Conservation (phyloP, 2,329 filamentous ascomycete genomes). For the Fusarium coicis region DNA sequence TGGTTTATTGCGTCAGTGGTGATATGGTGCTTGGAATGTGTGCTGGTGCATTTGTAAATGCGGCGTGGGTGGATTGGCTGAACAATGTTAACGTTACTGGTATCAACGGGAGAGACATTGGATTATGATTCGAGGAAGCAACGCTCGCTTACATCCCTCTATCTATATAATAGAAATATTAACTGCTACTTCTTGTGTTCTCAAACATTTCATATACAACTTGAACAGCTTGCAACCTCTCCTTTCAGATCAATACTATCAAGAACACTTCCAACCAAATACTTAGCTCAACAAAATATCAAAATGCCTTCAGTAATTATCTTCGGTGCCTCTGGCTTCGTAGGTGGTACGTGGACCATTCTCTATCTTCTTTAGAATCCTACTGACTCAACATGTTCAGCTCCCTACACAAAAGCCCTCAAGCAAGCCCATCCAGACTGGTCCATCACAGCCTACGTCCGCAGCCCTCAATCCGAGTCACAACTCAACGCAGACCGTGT, state of each 20-base stretch:
- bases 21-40: neutral
- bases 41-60: neutral
- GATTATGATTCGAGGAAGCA: neutral
- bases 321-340: slow-evolving; percentile 17
- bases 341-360: neutral
- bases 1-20: neutral
- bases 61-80: neutral
- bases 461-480: neutral
- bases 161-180: neutral
- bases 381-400: neutral
- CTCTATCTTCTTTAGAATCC: fast-evolving
- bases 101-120: neutral
- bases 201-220: neutral
- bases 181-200: too few relatives aligned
- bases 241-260: neutral
- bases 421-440: slow-evolving; percentile 16
- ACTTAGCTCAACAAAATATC: neutral
- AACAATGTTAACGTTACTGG: neutral
- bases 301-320: slow-evolving; percentile 14
- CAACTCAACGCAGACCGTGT: neutral
- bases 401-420: slow-evolving; percentile 1
- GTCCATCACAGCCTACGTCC: slow-evolving; percentile 2
- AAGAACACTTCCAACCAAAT: neutral
- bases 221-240: fast-evolving
- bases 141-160: neutral